phyloP scores from a whole-genome alignment of 352 stramenopile genomes.

The Phytophthora tentaculata region DNA sequence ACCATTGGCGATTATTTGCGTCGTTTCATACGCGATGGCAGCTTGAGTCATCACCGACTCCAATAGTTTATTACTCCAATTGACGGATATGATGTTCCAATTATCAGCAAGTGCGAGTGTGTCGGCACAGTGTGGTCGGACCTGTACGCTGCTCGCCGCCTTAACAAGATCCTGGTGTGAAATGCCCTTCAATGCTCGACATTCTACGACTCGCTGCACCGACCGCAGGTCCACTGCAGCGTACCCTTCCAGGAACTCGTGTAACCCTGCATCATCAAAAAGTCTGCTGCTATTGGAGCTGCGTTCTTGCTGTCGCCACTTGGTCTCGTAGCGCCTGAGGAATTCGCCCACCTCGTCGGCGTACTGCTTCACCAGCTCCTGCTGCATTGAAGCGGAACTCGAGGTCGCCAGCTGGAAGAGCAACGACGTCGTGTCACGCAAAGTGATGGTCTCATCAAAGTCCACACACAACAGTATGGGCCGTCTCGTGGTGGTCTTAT shows the following conservation, averaged over 20 bases:
- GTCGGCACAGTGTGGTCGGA: constrained; percentile 42
- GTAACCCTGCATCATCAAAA: constrained; percentile 49
- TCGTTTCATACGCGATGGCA: background rate
- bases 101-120: constrained; percentile 30
- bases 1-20: constrained; percentile 67
- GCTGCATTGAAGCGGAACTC: constrained; percentile 7
- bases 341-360: constrained; percentile 31
- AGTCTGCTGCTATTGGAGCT: background rate
- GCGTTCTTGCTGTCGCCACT: constrained; percentile 14
- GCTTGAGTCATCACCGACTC: constrained; percentile 27
- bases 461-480: constrained; percentile 63
- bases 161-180: constrained; percentile 10
- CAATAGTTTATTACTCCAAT: constrained; percentile 69
- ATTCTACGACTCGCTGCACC: constrained; percentile 47
- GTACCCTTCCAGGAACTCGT: constrained; percentile 52
- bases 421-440: constrained; percentile 59
- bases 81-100: constrained; percentile 62
- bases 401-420: constrained; percentile 51
- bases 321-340: constrained; percentile 16
- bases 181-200: constrained; percentile 48
- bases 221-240: constrained; percentile 53
- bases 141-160: constrained; percentile 14
- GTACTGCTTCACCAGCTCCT: constrained; percentile 49
- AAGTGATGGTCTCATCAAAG: constrained; percentile 80
- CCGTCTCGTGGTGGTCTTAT: background rate